Evolutionary conservation across 805 yeast species (phyloP), one percentile per base, ranked within the genome.

Genomic region (Yamadazyma paraphyllophila): DNA sequence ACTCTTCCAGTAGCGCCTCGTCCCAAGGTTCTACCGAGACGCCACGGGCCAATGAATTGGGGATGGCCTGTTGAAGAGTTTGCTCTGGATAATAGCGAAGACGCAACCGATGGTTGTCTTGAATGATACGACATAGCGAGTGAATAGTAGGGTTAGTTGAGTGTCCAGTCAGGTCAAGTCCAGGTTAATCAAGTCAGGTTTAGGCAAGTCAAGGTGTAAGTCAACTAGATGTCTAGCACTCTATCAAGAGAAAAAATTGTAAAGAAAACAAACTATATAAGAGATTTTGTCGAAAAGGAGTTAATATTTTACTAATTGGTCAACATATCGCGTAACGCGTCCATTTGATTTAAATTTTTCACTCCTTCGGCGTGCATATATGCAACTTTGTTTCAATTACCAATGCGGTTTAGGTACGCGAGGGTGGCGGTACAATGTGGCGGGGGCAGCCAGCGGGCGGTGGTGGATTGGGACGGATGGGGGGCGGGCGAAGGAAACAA

Each of bases 1-100:
- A 87, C 95, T 44, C 91, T 73, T 3, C 92, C 92, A 0, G 94
- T 85, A 40, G 94, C 87, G 13, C 95, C 95, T 55, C 86, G 76
- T 2, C 95, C 95, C 42, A 87, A 65, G 4, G 92, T 84, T 57
- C 82, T 80, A 14, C 94, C 94, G 44, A 87, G 69, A 53, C 77
- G 77, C 95, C 95, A 87, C 12, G 95, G 95, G 1, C 95, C 95
- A 17, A 87, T 84, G 48, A 61, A 71, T 52, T 73, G 71, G 7
- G 67, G 83, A 65, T 60, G 82, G 16, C 39, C 39, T 56, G 59
- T 60, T 50, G 66, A 77, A 44, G 67, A 56, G 14, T 72, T 66
- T 16, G 77, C 67, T 14, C 71, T 60, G 12, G 80, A 72, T 49
- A 76, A 66, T 54, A 76, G 63, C 36, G 84, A 76, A 33, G 85